Conservation (phyloP, 352 stramenopile genomes). For the Lagenidium sp. region DNA sequence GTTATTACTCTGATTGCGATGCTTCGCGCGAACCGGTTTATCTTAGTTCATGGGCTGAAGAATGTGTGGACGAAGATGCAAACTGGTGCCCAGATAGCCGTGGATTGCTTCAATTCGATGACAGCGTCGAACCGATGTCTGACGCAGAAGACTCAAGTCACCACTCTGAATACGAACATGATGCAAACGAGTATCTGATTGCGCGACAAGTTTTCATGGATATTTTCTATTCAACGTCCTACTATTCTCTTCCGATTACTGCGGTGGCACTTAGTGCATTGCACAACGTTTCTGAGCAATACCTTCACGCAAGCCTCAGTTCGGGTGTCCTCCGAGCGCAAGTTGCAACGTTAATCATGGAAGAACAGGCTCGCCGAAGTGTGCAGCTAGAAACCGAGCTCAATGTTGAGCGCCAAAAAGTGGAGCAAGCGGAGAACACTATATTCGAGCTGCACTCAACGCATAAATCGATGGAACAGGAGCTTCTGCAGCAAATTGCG, state of each 20-base stretch:
- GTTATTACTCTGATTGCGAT: constrained; percentile 67
- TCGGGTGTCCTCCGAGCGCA: constrained; percentile 51
- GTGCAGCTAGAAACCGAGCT: constrained; percentile 29
- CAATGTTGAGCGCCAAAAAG: constrained; percentile 42
- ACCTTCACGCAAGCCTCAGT: constrained; percentile 43
- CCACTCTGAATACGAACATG: constrained; percentile 15
- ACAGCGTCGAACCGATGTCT: constrained; percentile 19
- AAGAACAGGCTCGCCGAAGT: constrained; percentile 22
- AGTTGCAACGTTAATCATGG: constrained; percentile 38
- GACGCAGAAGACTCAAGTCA: constrained; percentile 17
- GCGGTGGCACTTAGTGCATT: constrained; percentile 63
- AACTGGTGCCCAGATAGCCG: constrained; percentile 21
- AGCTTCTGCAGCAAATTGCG: constrained; percentile 58
- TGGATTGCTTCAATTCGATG: constrained; percentile 7
- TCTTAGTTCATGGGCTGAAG: constrained; percentile 11
- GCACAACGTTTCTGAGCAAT: constrained; percentile 71
- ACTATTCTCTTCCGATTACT: constrained; percentile 34
- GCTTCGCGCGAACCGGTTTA: constrained; percentile 19
- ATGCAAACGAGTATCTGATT: constrained; percentile 53
- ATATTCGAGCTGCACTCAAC: constrained; percentile 45
- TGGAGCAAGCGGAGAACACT: constrained; percentile 38
- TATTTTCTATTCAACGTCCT: constrained; percentile 31
- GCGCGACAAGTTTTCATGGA: constrained; percentile 45
- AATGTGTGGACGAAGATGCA: constrained; percentile 25
- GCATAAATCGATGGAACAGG: constrained; percentile 58